A percentile compares a stretch with the other conserved stretches of the same genome.
Evolutionary conservation across 2,329 filamentous ascomycete genomes (phyloP).

Genomic region (Colletotrichum agaves): DNA sequence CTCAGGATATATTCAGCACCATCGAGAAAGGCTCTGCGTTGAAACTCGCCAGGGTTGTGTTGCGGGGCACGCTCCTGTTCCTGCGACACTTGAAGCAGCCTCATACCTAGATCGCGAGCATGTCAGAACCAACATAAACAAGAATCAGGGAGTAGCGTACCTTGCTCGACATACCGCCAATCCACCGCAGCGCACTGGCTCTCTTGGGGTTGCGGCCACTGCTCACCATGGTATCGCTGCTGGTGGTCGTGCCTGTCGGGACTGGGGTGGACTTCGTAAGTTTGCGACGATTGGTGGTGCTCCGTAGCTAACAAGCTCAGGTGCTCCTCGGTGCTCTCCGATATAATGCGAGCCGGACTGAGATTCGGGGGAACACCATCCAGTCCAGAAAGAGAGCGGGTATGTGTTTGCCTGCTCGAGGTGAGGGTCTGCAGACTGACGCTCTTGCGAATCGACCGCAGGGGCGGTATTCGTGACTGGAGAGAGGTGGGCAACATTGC

Average conservation of each 20-base stretch:
- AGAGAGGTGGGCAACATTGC: slow-evolving; percentile 64
- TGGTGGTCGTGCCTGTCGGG: slow-evolving; percentile 22
- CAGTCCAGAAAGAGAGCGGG: slow-evolving; percentile 32
- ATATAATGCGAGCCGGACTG: slow-evolving; percentile 22
- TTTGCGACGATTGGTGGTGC: slow-evolving; percentile 29
- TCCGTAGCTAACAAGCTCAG: slow-evolving; percentile 30
- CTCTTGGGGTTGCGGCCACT: slow-evolving; percentile 31
- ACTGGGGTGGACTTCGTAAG: slow-evolving; percentile 15
- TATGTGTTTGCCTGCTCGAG: slow-evolving; percentile 26
- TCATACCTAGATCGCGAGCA: slow-evolving; percentile 19
- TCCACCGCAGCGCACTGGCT: slow-evolving; percentile 46
- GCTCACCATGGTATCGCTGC: neutral
- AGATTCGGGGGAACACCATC: slow-evolving; percentile 26
- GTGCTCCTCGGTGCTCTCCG: slow-evolving; percentile 35
- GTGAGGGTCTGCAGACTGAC: slow-evolving; percentile 46
- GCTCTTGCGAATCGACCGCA: slow-evolving; percentile 60
- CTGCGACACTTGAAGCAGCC: slow-evolving; percentile 32
- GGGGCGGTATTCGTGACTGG: slow-evolving; percentile 60
- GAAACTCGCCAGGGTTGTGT: slow-evolving; percentile 43
- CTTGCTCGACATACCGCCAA: slow-evolving; percentile 49
- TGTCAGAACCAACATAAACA: neutral
- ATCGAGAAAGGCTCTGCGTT: slow-evolving; percentile 72
- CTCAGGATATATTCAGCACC: slow-evolving; percentile 72
- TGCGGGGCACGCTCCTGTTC: slow-evolving; percentile 24
- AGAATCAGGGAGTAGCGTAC: slow-evolving; percentile 36